phyloP scores from a whole-genome alignment of 805 yeast genomes.

The Candida ovalis region DNA sequence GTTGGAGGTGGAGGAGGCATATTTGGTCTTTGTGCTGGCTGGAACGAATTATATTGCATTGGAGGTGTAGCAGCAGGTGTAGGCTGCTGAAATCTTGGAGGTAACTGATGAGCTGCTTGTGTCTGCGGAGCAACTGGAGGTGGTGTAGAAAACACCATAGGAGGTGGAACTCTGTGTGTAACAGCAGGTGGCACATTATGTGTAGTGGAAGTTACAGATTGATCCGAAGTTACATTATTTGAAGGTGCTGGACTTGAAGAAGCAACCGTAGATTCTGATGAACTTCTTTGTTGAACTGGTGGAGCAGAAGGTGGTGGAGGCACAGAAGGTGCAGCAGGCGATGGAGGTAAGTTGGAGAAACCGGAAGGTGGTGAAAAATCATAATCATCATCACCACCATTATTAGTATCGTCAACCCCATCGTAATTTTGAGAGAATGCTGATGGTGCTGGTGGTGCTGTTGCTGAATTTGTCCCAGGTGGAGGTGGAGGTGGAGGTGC shows the following conservation, averaged over 20 bases:
- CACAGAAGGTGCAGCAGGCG: slow-evolving; percentile 6
- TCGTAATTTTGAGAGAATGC: neutral
- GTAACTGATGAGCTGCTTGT: slow-evolving; percentile 6
- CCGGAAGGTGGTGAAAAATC: slow-evolving; percentile 21
- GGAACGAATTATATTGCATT: neutral
- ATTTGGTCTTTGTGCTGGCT: slow-evolving; percentile 8
- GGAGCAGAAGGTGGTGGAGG: slow-evolving; percentile 8
- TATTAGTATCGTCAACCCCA: neutral
- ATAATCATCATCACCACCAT: slow-evolving; percentile 13
- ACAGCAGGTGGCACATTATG: slow-evolving; percentile 30
- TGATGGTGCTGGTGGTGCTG: slow-evolving; percentile 12
- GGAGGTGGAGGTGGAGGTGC: slow-evolving; percentile 40
- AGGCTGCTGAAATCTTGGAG: slow-evolving; percentile 4
- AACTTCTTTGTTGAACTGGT: slow-evolving; percentile 1
- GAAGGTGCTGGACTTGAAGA: slow-evolving; percentile 15
- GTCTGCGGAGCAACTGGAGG: slow-evolving; percentile 1
- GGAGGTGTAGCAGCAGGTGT: slow-evolving; percentile 4
- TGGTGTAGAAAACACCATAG: slow-evolving; percentile 6
- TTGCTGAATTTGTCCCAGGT: slow-evolving; percentile 16
- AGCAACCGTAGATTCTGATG: slow-evolving; percentile 5
- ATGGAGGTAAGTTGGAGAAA: slow-evolving; percentile 3
- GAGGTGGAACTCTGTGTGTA: slow-evolving; percentile 18
- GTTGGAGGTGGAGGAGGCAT: slow-evolving; percentile 25
- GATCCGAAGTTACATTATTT: slow-evolving; percentile 6
- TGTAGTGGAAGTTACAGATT: slow-evolving; percentile 24